phyloP scores from a whole-genome alignment of 2,329 filamentous ascomycete genomes.

The Samsoniella hepiali region DNA sequence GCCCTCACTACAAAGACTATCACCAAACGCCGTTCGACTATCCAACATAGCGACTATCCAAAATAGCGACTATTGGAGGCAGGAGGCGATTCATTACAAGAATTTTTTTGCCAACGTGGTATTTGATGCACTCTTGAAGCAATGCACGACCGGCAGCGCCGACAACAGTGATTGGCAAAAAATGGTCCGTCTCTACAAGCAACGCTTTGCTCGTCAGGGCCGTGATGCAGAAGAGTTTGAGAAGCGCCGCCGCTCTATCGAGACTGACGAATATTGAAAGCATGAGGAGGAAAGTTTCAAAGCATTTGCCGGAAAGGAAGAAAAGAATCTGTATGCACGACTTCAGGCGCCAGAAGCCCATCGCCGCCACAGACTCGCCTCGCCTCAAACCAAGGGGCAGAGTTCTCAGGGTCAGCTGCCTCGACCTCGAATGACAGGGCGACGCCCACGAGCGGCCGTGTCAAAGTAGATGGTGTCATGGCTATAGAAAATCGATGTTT shows the following conservation, averaged over 20 bases:
- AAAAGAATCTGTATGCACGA: not conserved
- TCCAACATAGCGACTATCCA: not conserved
- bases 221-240: not conserved
- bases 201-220: not conserved
- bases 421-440: not conserved
- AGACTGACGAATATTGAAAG: too few species aligned
- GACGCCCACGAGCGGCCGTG: not conserved
- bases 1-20: too few species aligned
- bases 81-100: not conserved
- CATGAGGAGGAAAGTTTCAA: not conserved
- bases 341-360: not conserved
- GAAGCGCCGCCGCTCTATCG: not conserved
- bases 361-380: not conserved
- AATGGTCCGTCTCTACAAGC: not conserved
- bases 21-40: too few species aligned
- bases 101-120: not conserved
- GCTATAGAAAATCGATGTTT: too few species aligned
- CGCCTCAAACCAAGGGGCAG: not conserved
- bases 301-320: not conserved
- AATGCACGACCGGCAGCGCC: not conserved
- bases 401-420: not conserved
- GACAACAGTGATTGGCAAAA: not conserved
- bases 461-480: too few species aligned
- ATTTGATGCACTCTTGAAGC: not conserved
- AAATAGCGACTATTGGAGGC: not conserved